These are phyloP conservation scores for Claviceps pazoutovae DNA, from an alignment of 2,329 filamentous ascomycete genomes.

Conservation along the genomic window DNA sequence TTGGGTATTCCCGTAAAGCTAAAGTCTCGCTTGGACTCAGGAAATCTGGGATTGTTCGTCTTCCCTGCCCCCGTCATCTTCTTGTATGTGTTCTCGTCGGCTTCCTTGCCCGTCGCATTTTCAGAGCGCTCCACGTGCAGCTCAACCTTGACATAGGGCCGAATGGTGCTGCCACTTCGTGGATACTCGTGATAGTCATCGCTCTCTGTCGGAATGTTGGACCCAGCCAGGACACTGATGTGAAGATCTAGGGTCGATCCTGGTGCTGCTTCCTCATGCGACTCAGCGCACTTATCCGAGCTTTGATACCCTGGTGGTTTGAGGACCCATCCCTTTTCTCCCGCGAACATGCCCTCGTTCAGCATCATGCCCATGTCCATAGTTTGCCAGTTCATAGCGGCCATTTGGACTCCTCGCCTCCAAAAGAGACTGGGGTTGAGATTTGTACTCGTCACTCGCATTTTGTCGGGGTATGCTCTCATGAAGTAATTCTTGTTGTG, in stretches of 20 bases:
- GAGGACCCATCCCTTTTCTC: conserved; percentile 67
- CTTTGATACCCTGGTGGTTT: conserved; percentile 66
- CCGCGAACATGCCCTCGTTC: conserved; percentile 94
- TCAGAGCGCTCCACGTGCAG: conserved; percentile 58
- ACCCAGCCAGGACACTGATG: conserved; percentile 63
- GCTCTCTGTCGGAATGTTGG: conserved; percentile 40
- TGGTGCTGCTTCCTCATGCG: conserved; percentile 31
- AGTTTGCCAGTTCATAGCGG: conserved; percentile 93
- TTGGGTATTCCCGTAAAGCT: conserved; percentile 43
- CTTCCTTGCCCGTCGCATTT: conserved; percentile 17
- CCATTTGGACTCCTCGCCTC: conserved; percentile 94
- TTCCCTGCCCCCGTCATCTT: conserved; percentile 39
- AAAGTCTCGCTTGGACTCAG: conserved; percentile 34
- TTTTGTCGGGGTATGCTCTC: conserved; percentile 75
- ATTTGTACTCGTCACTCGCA: conserved; percentile 77
- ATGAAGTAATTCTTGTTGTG: conserved; percentile 86
- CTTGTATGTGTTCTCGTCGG: conserved; percentile 43
- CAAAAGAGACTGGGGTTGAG: conserved; percentile 86
- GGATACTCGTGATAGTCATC: conserved; percentile 17
- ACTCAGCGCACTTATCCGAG: conserved; percentile 23
- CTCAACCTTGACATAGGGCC: conserved; percentile 65
- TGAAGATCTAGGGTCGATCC: conserved; percentile 48
- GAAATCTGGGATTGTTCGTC: conserved; percentile 52
- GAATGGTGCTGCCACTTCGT: conserved; percentile 28
- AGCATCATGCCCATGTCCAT: conserved; percentile 91